Base-by-base conservation (phyloP, 2,329 filamentous ascomycete species). In the Tolypocladium endophyticum region DNA sequence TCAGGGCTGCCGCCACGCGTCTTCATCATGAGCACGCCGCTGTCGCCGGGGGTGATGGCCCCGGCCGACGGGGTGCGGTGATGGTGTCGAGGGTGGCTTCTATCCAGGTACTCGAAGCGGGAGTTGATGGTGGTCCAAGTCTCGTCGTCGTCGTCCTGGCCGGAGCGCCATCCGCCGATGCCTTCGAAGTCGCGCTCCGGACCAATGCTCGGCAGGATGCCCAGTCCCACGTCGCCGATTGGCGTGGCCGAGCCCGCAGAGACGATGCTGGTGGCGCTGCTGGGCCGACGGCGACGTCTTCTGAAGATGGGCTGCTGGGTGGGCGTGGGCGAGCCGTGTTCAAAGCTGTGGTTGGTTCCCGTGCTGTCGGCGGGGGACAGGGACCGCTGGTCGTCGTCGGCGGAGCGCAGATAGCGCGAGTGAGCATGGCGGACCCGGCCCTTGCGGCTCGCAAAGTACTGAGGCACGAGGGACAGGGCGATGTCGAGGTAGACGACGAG, bases 401-500 rank as follows among this genome's bases (percentile, higher is more conserved):
- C 47, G 62, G 57, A 41, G 53, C 58, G 56, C 56, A 50, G 61
- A 55, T 55, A n/a, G 61, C 38, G n/a, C 56, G 57, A n/a, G 61
- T 58, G 50, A 30, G 53, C 57, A 55, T 63, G 68, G 61, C 64
- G 68, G 58, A 64, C 67, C 28, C 69, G 73, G 47, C 66, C 66
- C 57, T 70, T 69, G 61, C 73, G 71, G 61, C 76, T 74, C 58
- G 76, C 73, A 35, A 88, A 70, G 62, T 82, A 81, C 58, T 81
- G 81, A 7, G 81, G 79, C 2, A 87, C 68, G 4, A 87, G 74
- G 9, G 82, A 82, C 25, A 84, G 70, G 52, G 77, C 80, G 57
- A 89, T 76, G 66, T 88, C 85, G 61, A 87, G 72, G 67, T 88
- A 88, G 59, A 88, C 80, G 57, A 87, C 68, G 54, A 81, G 74